Conservation (phyloP, 371 early-diverging fungal genomes). For the Amoeboaphelidium protococcarum region DNA sequence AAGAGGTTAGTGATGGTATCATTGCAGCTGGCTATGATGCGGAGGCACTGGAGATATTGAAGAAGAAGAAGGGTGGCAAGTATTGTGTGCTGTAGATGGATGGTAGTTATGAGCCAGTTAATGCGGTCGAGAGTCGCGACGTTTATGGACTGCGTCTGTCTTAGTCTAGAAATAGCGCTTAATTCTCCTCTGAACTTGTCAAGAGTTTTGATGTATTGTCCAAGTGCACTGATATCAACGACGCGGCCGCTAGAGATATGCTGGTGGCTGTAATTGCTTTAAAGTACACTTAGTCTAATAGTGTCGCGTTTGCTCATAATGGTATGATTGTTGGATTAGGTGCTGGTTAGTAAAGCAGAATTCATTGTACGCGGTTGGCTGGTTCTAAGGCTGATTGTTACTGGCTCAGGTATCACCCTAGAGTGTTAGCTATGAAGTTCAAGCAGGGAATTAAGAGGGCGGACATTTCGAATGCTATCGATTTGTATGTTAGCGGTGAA, state of each 20-base stretch:
- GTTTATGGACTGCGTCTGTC: constrained; percentile 73
- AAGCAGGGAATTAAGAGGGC: constrained; percentile 67
- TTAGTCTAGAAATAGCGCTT: constrained; percentile 63
- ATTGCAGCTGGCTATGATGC: constrained; percentile 73
- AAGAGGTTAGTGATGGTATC: constrained; percentile 27
- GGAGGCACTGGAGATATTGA: constrained; percentile 65
- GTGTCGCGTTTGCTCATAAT: constrained; percentile 86
- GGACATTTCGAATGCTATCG: constrained; percentile 88
- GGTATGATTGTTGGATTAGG: constrained; percentile 95
- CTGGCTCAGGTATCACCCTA: constrained; percentile 88
- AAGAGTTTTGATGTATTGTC: constrained; percentile 60
- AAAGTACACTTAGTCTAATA: constrained; percentile 94
- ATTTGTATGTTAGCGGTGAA: constrained; percentile 62
- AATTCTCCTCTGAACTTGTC: constrained; percentile 43
- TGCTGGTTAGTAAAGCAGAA: constrained; percentile 91
- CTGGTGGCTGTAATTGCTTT: constrained; percentile 86
- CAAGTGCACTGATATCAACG: constrained; percentile 38
- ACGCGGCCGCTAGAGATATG: constrained; percentile 46
- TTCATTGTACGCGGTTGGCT: constrained; percentile 92
- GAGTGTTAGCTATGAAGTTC: constrained; percentile 48
- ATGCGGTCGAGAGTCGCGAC: constrained; percentile 51
- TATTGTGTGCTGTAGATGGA: constrained; percentile 85
- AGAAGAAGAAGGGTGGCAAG: constrained; percentile 85
- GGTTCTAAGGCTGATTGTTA: constrained; percentile 95
- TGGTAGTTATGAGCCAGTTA: constrained; percentile 50